Conservation (phyloP, 345 rosid species). For the Cardamine chenopodiifolia region DNA sequence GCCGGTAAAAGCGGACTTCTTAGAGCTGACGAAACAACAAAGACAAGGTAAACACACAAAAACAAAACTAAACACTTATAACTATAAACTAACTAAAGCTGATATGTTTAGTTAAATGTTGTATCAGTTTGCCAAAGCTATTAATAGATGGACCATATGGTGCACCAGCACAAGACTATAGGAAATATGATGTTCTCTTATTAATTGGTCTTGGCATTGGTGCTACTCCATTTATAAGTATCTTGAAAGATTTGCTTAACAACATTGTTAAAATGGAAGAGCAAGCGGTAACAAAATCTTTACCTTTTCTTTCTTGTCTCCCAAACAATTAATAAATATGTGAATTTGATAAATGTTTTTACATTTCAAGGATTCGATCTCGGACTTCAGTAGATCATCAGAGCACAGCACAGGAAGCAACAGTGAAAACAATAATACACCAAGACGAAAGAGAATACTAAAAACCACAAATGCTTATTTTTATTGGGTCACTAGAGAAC, state of each 20-base stretch:
- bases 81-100: neutral
- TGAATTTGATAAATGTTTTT: neutral
- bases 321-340: neutral
- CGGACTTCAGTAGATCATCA: conserved; percentile 68
- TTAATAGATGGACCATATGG: conserved; percentile 96
- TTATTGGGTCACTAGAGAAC: conserved; percentile 99
- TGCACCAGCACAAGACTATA: conserved; percentile 96
- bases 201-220: conserved; percentile 98
- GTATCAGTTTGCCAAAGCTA: conserved; percentile 89
- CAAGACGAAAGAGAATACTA: conserved; percentile 58
- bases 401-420: conserved; percentile 61
- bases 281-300: conserved; percentile 54
- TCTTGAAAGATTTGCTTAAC: conserved; percentile 88
- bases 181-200: conserved; percentile 81
- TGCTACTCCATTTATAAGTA: conserved; percentile 98
- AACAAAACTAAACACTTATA: neutral
- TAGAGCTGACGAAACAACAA: conserved; percentile 94
- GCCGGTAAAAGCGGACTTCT: conserved; percentile 97
- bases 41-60: conserved; percentile 55
- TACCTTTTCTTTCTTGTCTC: neutral
- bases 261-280: conserved; percentile 90
- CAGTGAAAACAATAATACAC: conserved; percentile 45
- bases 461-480: conserved; percentile 93
- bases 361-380: conserved; percentile 62
- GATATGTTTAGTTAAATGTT: conserved; percentile 14